phyloP scores from a whole-genome alignment of 106 monocot genomes.

The Alisma plantagoaquatica region DNA sequence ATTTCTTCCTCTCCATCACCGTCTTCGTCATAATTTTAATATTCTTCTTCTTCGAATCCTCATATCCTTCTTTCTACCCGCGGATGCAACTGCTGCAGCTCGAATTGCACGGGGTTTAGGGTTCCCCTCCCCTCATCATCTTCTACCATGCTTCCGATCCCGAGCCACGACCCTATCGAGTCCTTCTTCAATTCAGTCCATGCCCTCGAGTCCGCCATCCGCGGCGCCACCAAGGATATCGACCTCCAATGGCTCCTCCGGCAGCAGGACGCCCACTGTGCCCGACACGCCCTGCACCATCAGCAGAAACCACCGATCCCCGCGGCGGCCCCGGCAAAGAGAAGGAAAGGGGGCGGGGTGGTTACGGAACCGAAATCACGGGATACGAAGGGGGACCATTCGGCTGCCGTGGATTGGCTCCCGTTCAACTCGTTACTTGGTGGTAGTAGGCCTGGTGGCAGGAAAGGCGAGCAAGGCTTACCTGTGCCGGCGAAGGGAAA shows the following conservation, averaged over 20 bases:
- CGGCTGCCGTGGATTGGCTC: background rate
- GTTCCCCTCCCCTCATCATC: background rate
- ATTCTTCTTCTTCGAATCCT: no score
- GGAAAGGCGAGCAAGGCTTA: no score
- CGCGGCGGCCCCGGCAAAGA: no score
- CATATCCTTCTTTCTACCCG: no score
- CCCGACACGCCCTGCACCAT: no score
- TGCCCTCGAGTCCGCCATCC: slow-evolving; percentile 16
- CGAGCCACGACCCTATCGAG: slow-evolving; percentile 16
- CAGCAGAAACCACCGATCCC: background rate
- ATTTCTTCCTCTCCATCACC: background rate
- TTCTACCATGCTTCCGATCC: slow-evolving; percentile 4
- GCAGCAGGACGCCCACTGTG: background rate
- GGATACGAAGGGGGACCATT: no score
- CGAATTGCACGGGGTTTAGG: no score
- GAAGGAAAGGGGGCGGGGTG: no score
- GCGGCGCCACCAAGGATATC: slow-evolving; percentile 18
- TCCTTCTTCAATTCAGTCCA: slow-evolving; percentile 18
- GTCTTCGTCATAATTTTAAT: no score
- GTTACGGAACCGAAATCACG: no score
- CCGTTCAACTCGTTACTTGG: slow-evolving; percentile 5
- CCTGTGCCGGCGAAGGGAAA: background rate
- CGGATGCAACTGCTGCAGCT: no score
- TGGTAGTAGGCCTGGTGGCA: no score
- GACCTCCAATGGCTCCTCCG: slow-evolving; percentile 7